These are phyloP conservation scores for Podospora anserina DNA, from an alignment of 495 filamentous ascomycete genomes.

Conservation along the genomic window DNA sequence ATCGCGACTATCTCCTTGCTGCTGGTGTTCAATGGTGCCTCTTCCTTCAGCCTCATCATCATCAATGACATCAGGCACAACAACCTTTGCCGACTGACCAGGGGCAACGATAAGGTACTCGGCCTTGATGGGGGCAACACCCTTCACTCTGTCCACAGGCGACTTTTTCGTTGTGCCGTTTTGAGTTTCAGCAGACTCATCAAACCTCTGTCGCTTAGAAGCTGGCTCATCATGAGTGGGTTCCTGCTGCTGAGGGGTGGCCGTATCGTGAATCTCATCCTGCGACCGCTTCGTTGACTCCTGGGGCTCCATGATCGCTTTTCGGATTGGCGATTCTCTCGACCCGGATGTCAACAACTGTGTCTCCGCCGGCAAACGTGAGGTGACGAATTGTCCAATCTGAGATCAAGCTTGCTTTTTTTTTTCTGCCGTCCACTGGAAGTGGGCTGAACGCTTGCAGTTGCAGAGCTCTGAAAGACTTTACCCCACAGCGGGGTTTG, in stretches of 20 bases:
- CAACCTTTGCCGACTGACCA: conserved; percentile 18
- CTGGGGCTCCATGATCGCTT: conserved; percentile 23
- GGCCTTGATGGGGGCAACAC: conserved; percentile 76
- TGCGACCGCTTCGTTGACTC: conserved; percentile 23
- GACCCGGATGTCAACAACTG: not conserved
- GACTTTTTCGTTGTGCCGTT: conserved; percentile 18
- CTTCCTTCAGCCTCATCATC: conserved; percentile 70
- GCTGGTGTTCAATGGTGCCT: conserved; percentile 45
- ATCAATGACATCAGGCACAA: conserved; percentile 36
- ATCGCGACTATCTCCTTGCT: conserved; percentile 29
- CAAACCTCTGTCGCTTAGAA: conserved; percentile 59
- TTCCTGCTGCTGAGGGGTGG: not conserved
- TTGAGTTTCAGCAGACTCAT: conserved; percentile 22
- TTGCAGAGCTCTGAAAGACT: conserved; percentile 6
- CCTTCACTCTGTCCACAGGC: conserved; percentile 48
- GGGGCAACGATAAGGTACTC: conserved; percentile 64
- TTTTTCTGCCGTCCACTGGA: not conserved
- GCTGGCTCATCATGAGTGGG: conserved; percentile 41
- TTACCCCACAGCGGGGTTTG: conserved; percentile 22
- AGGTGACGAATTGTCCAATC: conserved; percentile 2
- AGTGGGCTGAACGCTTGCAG: not conserved
- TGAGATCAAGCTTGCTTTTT: conserved; percentile 5
- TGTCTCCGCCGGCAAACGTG: not conserved
- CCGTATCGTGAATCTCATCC: conserved; percentile 16
- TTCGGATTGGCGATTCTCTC: not conserved